Evolutionary conservation across 1,284 basidiomycete species (phyloP).

Genomic region (Pascua sp.): DNA sequence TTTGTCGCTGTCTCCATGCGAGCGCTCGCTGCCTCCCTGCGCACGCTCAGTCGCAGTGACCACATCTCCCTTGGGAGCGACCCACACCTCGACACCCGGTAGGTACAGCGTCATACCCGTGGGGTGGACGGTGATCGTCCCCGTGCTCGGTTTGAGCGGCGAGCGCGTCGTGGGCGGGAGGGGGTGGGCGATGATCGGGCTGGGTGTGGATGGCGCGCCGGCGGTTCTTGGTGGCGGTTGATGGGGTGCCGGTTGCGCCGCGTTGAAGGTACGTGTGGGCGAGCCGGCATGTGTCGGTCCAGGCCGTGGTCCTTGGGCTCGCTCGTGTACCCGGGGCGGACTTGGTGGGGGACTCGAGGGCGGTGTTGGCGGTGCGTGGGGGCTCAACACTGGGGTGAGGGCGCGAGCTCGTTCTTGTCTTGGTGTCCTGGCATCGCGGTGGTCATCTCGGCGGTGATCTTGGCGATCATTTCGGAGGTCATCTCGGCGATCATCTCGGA

Average conservation of each 20-base stretch:
- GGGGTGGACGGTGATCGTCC: constrained; percentile 18
- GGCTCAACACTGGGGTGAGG: background rate
- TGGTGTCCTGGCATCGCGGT: too few relatives aligned
- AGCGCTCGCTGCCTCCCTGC: background rate
- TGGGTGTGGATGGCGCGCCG: background rate
- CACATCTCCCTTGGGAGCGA: background rate
- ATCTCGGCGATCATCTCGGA: too few relatives aligned
- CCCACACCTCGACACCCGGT: background rate
- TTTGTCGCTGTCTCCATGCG: too few relatives aligned
- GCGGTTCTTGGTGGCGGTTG: background rate
- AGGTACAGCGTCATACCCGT: constrained; percentile 9
- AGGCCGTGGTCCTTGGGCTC: background rate
- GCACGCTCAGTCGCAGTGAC: background rate
- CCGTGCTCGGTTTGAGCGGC: constrained; percentile 1
- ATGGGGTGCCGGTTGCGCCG: background rate
- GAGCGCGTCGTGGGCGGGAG: constrained; percentile 24
- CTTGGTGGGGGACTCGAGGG: constrained; percentile 3
- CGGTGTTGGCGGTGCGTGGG: constrained; percentile 4
- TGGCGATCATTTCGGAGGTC: too few relatives aligned
- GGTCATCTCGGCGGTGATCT: too few relatives aligned
- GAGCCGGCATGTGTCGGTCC: background rate
- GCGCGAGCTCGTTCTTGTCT: background rate
- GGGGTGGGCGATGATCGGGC: constrained; percentile 19
- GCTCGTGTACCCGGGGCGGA: background rate
- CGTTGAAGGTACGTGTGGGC: background rate